Conservation (phyloP, 2,329 filamentous ascomycete genomes). For the Diaporthe caulivora region DNA sequence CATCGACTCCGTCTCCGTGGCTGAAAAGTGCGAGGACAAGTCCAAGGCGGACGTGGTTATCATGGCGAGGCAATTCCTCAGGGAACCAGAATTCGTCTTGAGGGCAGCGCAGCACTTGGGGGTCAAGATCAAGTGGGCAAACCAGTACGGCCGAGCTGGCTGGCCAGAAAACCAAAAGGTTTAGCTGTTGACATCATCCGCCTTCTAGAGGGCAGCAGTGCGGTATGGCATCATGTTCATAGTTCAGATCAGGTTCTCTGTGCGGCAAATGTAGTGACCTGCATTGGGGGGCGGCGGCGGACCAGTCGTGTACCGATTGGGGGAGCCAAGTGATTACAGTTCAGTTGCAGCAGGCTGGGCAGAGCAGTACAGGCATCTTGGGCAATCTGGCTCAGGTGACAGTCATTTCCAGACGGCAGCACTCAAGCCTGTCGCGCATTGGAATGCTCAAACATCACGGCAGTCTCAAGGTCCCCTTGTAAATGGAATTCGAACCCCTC, state of each 20-base stretch:
- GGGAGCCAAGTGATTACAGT: background rate
- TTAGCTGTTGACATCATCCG: background rate
- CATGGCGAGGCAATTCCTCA: constrained; percentile 81
- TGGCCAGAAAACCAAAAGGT: constrained; percentile 41
- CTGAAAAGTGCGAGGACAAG: constrained; percentile 53
- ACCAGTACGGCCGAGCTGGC: constrained; percentile 67
- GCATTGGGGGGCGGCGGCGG: no score
- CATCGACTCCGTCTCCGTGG: constrained; percentile 43
- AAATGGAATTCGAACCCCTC: background rate
- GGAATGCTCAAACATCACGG: background rate
- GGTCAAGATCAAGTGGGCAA: constrained; percentile 78
- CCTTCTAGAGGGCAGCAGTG: background rate
- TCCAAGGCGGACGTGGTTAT: constrained; percentile 77
- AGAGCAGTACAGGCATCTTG: background rate
- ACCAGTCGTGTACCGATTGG: background rate
- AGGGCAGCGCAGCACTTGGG: constrained; percentile 79
- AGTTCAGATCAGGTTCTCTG: no score
- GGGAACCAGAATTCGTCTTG: constrained; percentile 84
- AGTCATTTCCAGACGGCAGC: no score
- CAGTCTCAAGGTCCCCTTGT: background rate
- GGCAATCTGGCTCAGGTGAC: background rate
- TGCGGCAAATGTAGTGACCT: background rate
- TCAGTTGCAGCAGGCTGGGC: background rate
- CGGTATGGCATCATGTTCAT: background rate
- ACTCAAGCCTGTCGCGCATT: background rate